A percentile compares a stretch with the other conserved stretches of the same genome.
phyloP scores from a whole-genome alignment of 345 rosid species.

The Garcia nutans region DNA sequence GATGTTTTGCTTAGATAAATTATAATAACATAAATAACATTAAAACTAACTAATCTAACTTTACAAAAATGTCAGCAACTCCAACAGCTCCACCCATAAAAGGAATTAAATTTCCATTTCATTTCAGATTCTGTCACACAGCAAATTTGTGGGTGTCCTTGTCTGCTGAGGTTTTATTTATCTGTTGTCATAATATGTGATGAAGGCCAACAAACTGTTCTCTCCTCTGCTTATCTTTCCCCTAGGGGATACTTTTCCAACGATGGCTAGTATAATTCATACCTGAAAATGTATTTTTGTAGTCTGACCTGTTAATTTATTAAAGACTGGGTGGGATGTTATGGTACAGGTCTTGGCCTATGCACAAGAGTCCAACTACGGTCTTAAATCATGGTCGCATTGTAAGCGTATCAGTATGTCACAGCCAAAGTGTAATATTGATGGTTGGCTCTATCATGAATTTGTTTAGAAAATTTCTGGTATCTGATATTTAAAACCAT shows the following conservation, averaged over 20 bases:
- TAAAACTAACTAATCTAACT: background rate
- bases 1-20: too few species aligned
- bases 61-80: background rate
- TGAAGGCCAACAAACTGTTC: background rate
- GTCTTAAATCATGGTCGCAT: too few species aligned
- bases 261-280: constrained; percentile 4
- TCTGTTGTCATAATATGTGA: background rate
- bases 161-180: background rate
- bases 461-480: too few species aligned
- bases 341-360: constrained; percentile 60
- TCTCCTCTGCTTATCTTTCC: background rate
- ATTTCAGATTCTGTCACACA: background rate
- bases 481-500: too few species aligned
- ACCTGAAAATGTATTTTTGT: constrained; percentile 1
- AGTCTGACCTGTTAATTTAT: background rate
- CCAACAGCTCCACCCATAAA: too few species aligned
- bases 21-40: too few species aligned
- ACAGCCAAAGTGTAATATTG: too few species aligned
- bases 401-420: too few species aligned
- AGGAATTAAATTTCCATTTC: background rate
- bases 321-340: background rate
- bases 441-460: too few species aligned
- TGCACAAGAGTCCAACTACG: constrained; percentile 78
- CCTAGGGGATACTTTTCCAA: background rate
- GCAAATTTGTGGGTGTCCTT: background rate